phyloP scores from a whole-genome alignment of 2,329 filamentous ascomycete genomes.

The Aspergillus sp. region DNA sequence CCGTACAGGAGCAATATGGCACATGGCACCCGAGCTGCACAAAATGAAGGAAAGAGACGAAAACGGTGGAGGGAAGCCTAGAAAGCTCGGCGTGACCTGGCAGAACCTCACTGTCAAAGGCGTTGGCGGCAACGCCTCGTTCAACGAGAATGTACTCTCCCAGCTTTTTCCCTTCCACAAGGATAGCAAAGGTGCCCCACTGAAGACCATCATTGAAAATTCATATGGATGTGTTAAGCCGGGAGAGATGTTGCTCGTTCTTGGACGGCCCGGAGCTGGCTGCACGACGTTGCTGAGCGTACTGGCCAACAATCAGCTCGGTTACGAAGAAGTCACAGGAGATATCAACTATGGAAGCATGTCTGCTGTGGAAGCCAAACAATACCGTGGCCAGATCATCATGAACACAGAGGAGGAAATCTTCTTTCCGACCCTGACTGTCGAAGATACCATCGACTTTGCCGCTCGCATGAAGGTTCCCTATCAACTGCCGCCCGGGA shows the following conservation, averaged over 20 bases:
- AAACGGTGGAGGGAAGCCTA: conserved; percentile 42
- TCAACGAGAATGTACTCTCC: conserved; percentile 59
- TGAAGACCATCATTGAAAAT: conserved; percentile 58
- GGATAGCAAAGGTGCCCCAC: conserved; percentile 46
- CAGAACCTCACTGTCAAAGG: conserved; percentile 58
- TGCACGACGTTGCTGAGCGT: conserved; percentile 67
- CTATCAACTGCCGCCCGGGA: conserved; percentile 40
- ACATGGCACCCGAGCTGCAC: no score
- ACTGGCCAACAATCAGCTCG: conserved; percentile 57
- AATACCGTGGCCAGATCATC: conserved; percentile 52
- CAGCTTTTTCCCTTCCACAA: conserved; percentile 50
- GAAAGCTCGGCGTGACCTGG: conserved; percentile 59
- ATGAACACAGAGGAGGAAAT: conserved; percentile 50
- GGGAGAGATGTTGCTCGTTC: conserved; percentile 64
- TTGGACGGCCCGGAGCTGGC: conserved; percentile 62
- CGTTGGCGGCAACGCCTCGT: conserved; percentile 53
- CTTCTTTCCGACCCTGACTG: conserved; percentile 47
- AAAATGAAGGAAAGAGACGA: conserved; percentile 29
- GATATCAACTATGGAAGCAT: conserved; percentile 27
- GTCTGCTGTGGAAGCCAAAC: conserved; percentile 26
- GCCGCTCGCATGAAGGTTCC: conserved; percentile 54
- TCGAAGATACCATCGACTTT: conserved; percentile 49
- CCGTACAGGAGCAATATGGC: no score
- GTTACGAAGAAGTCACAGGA: conserved; percentile 53
- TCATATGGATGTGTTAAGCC: conserved; percentile 62